Evolutionary conservation across 805 yeast genomes (phyloP).

Genomic region (Sugiyamaella floridensis): DNA sequence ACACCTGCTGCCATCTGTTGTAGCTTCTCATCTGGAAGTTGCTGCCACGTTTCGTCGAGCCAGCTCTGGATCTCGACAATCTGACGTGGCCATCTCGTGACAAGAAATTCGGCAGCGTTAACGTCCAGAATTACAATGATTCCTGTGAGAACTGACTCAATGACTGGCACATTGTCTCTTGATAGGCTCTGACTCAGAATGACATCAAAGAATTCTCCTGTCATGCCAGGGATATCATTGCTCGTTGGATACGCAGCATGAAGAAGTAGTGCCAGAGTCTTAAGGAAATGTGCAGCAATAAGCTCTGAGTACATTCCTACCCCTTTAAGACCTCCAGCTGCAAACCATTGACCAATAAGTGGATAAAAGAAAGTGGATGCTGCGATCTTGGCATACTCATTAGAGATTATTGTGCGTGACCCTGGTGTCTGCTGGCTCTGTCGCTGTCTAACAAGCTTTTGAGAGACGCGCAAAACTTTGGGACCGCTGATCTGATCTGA

Average conservation of each 20-base stretch:
- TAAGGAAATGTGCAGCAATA: slow-evolving; percentile 50
- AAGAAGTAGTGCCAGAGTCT: slow-evolving; percentile 50
- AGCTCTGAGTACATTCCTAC: slow-evolving; percentile 50
- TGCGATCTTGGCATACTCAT: slow-evolving; percentile 39
- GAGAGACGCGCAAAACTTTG: slow-evolving; percentile 27
- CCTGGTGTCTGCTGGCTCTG: neutral
- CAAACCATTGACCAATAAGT: slow-evolving; percentile 42
- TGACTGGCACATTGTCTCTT: slow-evolving; percentile 16
- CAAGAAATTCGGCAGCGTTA: slow-evolving; percentile 24
- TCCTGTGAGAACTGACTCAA: slow-evolving; percentile 30
- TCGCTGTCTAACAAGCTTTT: slow-evolving; percentile 18
- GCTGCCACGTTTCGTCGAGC: slow-evolving; percentile 28
- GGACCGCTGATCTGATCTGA: slow-evolving; percentile 20
- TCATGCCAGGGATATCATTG: slow-evolving; percentile 48
- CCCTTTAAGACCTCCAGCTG: slow-evolving; percentile 37
- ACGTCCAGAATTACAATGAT: slow-evolving; percentile 29
- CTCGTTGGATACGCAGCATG: slow-evolving; percentile 54
- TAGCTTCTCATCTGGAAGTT: slow-evolving; percentile 23
- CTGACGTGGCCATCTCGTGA: slow-evolving; percentile 23
- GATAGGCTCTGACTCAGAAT: slow-evolving; percentile 14
- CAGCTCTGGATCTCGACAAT: slow-evolving; percentile 27
- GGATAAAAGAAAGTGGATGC: slow-evolving; percentile 47
- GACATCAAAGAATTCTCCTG: slow-evolving; percentile 40
- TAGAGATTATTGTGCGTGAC: slow-evolving; percentile 3
- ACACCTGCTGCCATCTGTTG: slow-evolving; percentile 30